phyloP scores from a whole-genome alignment of 192 early-diverging fungal genomes.

The Chytriomyces confervae region DNA sequence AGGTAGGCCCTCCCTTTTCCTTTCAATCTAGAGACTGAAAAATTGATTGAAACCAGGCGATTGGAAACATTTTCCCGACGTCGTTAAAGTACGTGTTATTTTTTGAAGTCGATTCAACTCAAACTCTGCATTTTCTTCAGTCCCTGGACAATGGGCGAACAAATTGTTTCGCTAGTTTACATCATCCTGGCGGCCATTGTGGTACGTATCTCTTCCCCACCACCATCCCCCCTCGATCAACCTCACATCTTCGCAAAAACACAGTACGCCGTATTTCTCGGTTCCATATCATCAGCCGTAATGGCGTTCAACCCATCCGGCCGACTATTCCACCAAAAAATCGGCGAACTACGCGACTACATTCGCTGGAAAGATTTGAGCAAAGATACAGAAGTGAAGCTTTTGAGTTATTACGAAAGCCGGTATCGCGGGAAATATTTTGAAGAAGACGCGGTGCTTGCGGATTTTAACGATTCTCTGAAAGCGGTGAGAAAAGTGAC shows the following conservation, averaged over 20 bases:
- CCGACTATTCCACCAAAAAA: constrained; percentile 34
- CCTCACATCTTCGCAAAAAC: background rate
- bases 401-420: constrained; percentile 37
- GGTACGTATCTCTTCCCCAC: background rate
- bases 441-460: constrained; percentile 30
- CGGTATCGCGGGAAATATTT: constrained; percentile 46
- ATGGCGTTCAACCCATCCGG: constrained; percentile 29
- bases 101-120: background rate
- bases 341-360: constrained; percentile 48
- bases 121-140: background rate
- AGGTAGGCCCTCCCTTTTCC: background rate
- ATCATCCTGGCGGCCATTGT: constrained; percentile 18
- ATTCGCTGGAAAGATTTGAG: constrained; percentile 38
- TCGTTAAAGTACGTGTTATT: background rate
- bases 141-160: constrained; percentile 15
- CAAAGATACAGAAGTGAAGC: constrained; percentile 20
- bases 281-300: constrained; percentile 22
- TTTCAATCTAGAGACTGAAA: background rate
- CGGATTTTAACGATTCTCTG: constrained; percentile 38
- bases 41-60: background rate
- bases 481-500: constrained; percentile 20
- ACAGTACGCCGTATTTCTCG: constrained; percentile 29
- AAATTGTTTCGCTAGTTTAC: background rate
- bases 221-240: background rate
- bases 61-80: constrained; percentile 40